Percentiles rank a stretch among this genome's conserved stretches.
phyloP scores from a whole-genome alignment of 768 basidiomycete species.

The Lactifluus piperatus region DNA sequence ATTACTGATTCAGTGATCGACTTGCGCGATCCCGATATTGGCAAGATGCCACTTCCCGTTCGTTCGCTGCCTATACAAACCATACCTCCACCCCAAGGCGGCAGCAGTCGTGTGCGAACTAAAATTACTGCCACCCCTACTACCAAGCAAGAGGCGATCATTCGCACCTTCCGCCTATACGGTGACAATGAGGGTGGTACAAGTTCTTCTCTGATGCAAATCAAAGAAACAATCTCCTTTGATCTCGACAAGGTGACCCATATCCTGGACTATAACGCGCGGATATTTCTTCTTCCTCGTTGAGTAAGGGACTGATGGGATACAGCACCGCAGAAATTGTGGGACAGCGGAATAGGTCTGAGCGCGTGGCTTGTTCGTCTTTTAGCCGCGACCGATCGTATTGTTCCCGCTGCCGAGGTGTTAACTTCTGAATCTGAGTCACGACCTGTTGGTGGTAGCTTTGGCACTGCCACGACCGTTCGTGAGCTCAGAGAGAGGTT shows the following conservation, averaged over 20 bases:
- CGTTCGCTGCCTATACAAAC: constrained; percentile 57
- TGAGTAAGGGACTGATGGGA: background rate
- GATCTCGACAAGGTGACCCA: constrained; percentile 81
- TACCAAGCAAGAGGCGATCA: constrained; percentile 61
- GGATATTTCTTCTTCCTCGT: background rate
- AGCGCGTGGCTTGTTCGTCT: constrained; percentile 62
- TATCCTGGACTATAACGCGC: too few relatives aligned
- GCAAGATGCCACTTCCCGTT: constrained; percentile 48
- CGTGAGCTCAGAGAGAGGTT: constrained; percentile 29
- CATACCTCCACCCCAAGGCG: constrained; percentile 26
- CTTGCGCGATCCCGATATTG: constrained; percentile 36
- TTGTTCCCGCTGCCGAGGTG: too few relatives aligned
- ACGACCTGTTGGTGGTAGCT: background rate
- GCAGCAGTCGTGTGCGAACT: background rate
- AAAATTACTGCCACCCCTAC: background rate
- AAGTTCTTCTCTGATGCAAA: constrained; percentile 29
- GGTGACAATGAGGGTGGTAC: constrained; percentile 15
- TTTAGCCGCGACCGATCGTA: constrained; percentile 16
- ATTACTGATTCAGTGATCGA: constrained; percentile 30
- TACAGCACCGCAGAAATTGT: constrained; percentile 65
- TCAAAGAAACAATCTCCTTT: constrained; percentile 80
- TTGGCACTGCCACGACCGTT: background rate
- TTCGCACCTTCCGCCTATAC: constrained; percentile 41
- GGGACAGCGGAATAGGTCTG: constrained; percentile 88
- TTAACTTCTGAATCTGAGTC: too few relatives aligned